Evolutionary conservation across 2,329 filamentous ascomycete genomes (phyloP).

Genomic region (Colletotrichum aenigma): DNA sequence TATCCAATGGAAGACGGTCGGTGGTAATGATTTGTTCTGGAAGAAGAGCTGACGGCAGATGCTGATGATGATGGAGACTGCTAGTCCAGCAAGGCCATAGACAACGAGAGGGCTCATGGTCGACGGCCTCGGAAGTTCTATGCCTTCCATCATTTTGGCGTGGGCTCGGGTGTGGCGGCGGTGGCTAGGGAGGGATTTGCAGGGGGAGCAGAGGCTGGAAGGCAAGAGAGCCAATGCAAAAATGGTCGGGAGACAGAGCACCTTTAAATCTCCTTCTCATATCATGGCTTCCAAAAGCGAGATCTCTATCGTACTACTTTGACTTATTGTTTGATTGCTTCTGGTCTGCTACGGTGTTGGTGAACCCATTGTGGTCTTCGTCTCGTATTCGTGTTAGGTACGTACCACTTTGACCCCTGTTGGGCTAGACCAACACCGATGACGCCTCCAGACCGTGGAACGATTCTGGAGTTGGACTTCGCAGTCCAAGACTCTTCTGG

Average conservation of each 20-base stretch:
- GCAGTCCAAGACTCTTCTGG: not conserved
- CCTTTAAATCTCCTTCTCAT: not conserved
- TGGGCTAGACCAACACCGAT: not conserved
- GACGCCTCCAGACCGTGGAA: not conserved
- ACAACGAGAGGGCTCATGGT: not conserved
- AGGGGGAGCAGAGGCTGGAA: not conserved
- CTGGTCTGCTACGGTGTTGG: not conserved
- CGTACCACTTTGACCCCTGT: not conserved
- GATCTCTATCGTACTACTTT: not conserved
- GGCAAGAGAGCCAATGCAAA: not conserved
- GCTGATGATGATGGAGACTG: conserved; percentile 71
- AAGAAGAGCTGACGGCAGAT: conserved; percentile 80
- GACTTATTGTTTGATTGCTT: not conserved
- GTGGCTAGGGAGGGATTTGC: not conserved
- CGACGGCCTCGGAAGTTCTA: not conserved
- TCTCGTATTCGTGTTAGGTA: not conserved
- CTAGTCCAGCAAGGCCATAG: not conserved
- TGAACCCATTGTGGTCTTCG: not conserved
- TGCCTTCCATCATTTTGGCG: not conserved
- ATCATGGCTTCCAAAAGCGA: not conserved
- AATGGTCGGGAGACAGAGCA: not conserved
- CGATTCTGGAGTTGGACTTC: not conserved
- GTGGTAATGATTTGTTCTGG: conserved; percentile 76
- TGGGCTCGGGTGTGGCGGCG: not conserved
- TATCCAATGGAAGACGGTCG: conserved; percentile 81